Evolutionary conservation across 805 yeast species (phyloP), one percentile per base, ranked within the genome.

Genomic region (Lipomyces orientalis): DNA sequence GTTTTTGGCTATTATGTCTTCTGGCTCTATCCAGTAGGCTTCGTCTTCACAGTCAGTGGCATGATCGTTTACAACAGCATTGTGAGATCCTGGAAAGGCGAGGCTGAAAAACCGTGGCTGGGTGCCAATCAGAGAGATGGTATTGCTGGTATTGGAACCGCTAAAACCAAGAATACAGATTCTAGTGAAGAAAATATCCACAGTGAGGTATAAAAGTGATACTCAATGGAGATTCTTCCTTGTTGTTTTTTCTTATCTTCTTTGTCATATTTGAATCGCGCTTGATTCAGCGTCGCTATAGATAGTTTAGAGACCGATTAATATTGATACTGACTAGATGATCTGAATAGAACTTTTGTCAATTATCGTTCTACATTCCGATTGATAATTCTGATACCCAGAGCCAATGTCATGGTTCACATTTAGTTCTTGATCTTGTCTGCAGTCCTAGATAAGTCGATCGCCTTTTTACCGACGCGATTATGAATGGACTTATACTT

Each of bases 11-110:
- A 82, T 73, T 74, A 74, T 46, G 84, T 82, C 5, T 81, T 71
- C 75, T 81, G 84, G 84, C 77, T 81, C 34, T 81, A 81, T 69
- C 84, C 84, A 5, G 81, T 81, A 34, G 84, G 84, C 2, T 81
- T 81, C 63, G 83, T 81, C 46, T 77, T 79, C 64, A 80, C 82
- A 4, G 76, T 81, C 29, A 58, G 79, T 2, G 84, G 84, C 10
- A 78, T 81, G 74, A 72, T 81, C 29, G 70, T 80, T 62, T 81
- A 81, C 75, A 79, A 81, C 71, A 74, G 77, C 29, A 75, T 80
- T 12, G 79, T 79, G 34, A 73, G 75, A 69, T 75, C 76, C 35
- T 69, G 69, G 16, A 70, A 72, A 33, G 83, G 83, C 34, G 84
- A 81, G 71, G 75, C 82, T 19, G 64, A 73, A 60, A 81, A 81